Conservation (phyloP, 148 eudicot species). For the Gaultheria prostrata region DNA sequence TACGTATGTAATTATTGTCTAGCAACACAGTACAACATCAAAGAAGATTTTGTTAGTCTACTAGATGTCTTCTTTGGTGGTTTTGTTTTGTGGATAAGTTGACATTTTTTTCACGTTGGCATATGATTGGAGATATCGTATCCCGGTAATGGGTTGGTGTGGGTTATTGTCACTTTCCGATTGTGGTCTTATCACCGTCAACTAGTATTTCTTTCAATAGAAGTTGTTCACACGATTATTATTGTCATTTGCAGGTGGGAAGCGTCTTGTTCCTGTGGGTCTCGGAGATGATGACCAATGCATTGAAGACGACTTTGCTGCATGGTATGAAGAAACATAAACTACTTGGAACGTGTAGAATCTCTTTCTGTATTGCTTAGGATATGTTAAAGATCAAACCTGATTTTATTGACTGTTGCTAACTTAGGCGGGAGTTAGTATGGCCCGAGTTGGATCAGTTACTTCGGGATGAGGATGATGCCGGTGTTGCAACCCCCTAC, state of each 20-base stretch:
- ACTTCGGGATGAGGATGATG: slow-evolving; percentile 62
- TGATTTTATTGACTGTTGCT: not conserved
- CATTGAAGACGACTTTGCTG: slow-evolving; percentile 95
- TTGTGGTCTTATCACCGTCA: not conserved
- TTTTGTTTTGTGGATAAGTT: not conserved
- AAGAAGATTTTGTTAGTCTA: not conserved
- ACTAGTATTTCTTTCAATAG: not conserved
- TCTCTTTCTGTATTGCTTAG: no score
- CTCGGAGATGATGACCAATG: slow-evolving; percentile 96
- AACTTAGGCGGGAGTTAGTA: slow-evolving; percentile 69
- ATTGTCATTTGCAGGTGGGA: slow-evolving; percentile 56
- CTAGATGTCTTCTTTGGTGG: not conserved
- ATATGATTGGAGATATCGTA: not conserved
- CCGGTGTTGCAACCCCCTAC: slow-evolving; percentile 75
- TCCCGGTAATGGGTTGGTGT: not conserved
- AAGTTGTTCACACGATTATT: not conserved
- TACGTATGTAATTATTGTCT: not conserved
- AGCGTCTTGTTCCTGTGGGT: slow-evolving; percentile 81
- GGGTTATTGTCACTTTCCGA: not conserved
- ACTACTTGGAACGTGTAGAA: not conserved
- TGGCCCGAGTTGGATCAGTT: slow-evolving; percentile 94
- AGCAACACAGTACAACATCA: not conserved
- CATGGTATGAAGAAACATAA: slow-evolving; percentile 53
- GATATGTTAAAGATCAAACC: not conserved
- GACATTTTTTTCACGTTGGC: not conserved